Conservation (phyloP, 805 yeast genomes). For the Myxozyma vanderwaltii region DNA sequence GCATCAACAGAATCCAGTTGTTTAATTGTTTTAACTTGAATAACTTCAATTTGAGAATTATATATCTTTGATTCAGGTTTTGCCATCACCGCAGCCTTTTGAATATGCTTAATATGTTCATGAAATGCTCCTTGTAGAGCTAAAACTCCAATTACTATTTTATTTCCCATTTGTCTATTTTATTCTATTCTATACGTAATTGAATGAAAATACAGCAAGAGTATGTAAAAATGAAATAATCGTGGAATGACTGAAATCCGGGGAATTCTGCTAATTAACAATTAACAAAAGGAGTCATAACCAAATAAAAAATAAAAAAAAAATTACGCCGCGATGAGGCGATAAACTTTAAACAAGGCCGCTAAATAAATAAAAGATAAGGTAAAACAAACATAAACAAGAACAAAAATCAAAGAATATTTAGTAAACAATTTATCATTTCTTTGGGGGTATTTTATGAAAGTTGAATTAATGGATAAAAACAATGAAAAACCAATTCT, state of each 20-base stretch:
- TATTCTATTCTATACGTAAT: neutral
- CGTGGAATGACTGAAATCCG: no score
- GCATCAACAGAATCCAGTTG: constrained; percentile 58
- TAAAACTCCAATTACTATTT: constrained; percentile 59
- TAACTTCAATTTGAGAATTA: constrained; percentile 40
- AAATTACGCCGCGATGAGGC: constrained; percentile 5
- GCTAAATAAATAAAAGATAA: neutral
- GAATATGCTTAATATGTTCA: constrained; percentile 62
- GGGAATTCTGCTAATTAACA: no score
- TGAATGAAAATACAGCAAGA: neutral
- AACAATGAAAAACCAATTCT: neutral
- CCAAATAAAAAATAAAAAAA: no score
- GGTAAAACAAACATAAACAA: no score
- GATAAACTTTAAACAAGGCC: neutral
- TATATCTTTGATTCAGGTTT: constrained; percentile 28
- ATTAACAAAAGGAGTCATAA: no score
- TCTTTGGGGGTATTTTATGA: neutral
- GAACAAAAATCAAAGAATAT: no score
- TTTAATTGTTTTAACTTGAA: constrained; percentile 56
- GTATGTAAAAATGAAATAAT: neutral
- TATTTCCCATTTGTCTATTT: neutral
- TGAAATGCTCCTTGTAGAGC: constrained; percentile 79
- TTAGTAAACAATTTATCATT: neutral
- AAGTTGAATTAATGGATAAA: neutral
- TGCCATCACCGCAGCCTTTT: constrained; percentile 40